A percentile compares a stretch with the other conserved stretches of the same genome.
Evolutionary conservation across 2,329 filamentous ascomycete genomes (phyloP).

Genomic region (Talaromyces sp.): DNA sequence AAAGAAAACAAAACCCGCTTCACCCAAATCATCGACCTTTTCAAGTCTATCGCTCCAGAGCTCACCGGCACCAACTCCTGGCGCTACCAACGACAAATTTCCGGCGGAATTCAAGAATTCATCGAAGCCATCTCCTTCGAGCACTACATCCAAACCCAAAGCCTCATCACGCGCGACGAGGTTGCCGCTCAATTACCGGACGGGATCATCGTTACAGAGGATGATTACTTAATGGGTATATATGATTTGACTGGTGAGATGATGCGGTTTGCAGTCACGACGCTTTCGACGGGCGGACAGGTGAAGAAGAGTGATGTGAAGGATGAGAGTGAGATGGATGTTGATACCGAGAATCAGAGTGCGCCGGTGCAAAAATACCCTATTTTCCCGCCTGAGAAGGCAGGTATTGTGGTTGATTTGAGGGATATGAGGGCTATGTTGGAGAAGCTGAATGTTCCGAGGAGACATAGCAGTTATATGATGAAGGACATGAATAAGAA

Average conservation of each 20-base stretch:
- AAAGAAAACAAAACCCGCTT: slow-evolving; percentile 69
- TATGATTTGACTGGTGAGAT: slow-evolving; percentile 94
- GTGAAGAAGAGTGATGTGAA: slow-evolving; percentile 30
- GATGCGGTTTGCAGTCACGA: slow-evolving; percentile 93
- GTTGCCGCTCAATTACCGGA: slow-evolving; percentile 46
- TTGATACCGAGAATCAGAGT: background rate
- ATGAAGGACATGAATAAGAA: slow-evolving; percentile 69
- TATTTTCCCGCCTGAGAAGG: slow-evolving; percentile 39
- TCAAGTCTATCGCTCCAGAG: slow-evolving; percentile 66
- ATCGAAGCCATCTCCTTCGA: slow-evolving; percentile 87
- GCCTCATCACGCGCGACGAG: slow-evolving; percentile 66
- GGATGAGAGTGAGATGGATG: slow-evolving; percentile 24
- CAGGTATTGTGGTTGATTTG: slow-evolving; percentile 75
- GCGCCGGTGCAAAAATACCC: background rate
- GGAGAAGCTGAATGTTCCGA: slow-evolving; percentile 63
- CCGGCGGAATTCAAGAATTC: slow-evolving; percentile 82
- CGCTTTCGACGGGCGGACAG: slow-evolving; percentile 69
- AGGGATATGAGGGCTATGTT: slow-evolving; percentile 72
- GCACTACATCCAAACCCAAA: slow-evolving; percentile 78
- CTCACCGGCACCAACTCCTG: slow-evolving; percentile 74
- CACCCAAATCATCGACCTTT: slow-evolving; percentile 66
- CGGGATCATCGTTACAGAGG: slow-evolving; percentile 64
- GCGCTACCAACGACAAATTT: slow-evolving; percentile 76
- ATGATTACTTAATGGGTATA: slow-evolving; percentile 86
- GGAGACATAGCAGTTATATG: slow-evolving; percentile 47